Conservation (phyloP, 2,329 filamentous ascomycete species). For the Stemphylium vesicarium region DNA sequence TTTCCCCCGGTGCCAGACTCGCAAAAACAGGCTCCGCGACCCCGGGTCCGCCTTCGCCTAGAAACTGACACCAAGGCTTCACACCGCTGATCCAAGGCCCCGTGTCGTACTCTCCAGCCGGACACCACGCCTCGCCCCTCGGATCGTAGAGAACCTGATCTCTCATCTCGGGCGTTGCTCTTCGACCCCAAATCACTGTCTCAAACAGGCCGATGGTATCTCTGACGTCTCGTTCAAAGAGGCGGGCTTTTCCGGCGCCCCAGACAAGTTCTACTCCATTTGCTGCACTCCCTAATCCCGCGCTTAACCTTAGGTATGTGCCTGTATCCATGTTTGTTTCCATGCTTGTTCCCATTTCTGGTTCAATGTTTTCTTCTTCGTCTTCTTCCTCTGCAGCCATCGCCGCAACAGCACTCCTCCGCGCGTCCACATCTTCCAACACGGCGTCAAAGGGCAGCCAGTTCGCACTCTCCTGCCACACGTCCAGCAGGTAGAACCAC, state of each 20-base stretch:
- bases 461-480: conserved; percentile 21
- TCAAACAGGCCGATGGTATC: conserved; percentile 7
- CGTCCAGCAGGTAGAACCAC: conserved; percentile 39
- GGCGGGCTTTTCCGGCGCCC: not conserved
- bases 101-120: conserved; percentile 1
- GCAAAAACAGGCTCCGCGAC: conserved; percentile 1
- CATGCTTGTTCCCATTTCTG: too few species aligned
- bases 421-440: conserved; percentile 8
- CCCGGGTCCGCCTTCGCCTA: conserved; percentile 28
- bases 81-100: conserved; percentile 31
- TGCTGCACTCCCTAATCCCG: too few species aligned
- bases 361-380: too few species aligned
- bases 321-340: too few species aligned
- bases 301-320: too few species aligned
- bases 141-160: conserved; percentile 20
- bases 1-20: not conserved
- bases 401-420: not conserved
- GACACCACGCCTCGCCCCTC: not conserved
- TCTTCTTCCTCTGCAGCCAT: not conserved
- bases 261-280: not conserved
- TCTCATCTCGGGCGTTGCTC: not conserved
- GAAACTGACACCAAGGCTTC: conserved; percentile 39
- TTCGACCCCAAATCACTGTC: conserved; percentile 7
- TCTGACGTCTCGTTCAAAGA: conserved; percentile 5
- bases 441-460: not conserved